phyloP scores from a whole-genome alignment of 2,329 filamentous ascomycete genomes.

The Phaeosphaeriaceae sp. region DNA sequence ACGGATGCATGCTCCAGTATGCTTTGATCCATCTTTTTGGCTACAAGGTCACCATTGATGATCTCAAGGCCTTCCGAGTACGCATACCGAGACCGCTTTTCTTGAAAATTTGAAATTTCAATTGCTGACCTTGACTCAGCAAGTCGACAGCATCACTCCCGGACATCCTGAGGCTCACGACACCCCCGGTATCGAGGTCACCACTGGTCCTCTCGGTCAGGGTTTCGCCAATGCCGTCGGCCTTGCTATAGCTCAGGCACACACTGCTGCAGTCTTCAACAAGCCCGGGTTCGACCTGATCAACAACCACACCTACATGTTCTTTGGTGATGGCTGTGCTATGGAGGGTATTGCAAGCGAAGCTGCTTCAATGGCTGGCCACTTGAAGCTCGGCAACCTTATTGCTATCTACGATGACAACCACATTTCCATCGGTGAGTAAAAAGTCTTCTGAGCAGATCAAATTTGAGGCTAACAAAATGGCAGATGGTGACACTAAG shows the following conservation, averaged over 20 bases:
- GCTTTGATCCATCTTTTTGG: slow-evolving; percentile 96
- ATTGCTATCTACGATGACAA: slow-evolving; percentile 99
- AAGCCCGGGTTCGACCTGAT: slow-evolving; percentile 90
- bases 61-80: slow-evolving; percentile 96
- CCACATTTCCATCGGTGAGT: slow-evolving; percentile 82
- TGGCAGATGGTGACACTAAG: slow-evolving; percentile 88
- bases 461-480: slow-evolving; percentile 16
- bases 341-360: slow-evolving; percentile 98
- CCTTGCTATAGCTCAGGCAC: slow-evolving; percentile 94
- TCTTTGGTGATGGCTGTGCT: slow-evolving; percentile 97
- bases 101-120: slow-evolving; percentile 53
- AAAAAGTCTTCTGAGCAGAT: background rate
- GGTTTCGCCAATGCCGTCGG: slow-evolving; percentile 97
- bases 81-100: slow-evolving; percentile 53
- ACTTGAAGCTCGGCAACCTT: slow-evolving; percentile 96
- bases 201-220: slow-evolving; percentile 95
- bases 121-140: slow-evolving; percentile 48
- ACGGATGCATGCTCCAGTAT: slow-evolving; percentile 99
- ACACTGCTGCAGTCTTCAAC: slow-evolving; percentile 92
- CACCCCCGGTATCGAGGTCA: slow-evolving; percentile 96
- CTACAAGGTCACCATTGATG: slow-evolving; percentile 84
- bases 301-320: slow-evolving; percentile 96
- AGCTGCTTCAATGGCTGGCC: slow-evolving; percentile 89
- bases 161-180: slow-evolving; percentile 97
- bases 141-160: slow-evolving; percentile 82